Percentiles rank a stretch among this genome's conserved stretches.
These are phyloP conservation scores for Populus pruinosa DNA, from an alignment of 345 rosid genomes.

Conservation along the genomic window DNA sequence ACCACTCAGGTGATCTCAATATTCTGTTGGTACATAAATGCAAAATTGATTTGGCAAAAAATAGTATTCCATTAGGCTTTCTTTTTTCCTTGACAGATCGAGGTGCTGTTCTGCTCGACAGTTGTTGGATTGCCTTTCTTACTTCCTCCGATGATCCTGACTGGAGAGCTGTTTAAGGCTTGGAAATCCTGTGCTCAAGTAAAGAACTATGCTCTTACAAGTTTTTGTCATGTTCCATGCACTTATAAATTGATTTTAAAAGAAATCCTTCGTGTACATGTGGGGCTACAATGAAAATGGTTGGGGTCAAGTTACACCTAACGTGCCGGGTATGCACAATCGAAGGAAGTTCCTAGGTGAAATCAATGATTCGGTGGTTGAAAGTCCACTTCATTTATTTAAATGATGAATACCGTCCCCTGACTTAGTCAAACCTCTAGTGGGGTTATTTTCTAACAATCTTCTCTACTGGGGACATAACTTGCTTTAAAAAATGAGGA, in stretches of 20 bases:
- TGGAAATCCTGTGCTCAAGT: constrained; percentile 95
- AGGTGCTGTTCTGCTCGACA: constrained; percentile 92
- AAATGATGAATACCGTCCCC: neutral
- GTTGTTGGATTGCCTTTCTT: constrained; percentile 88
- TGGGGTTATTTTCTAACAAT: constrained; percentile 9
- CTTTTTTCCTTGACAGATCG: constrained; percentile 48
- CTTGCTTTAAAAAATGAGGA: neutral
- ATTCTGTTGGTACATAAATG: neutral
- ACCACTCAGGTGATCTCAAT: constrained; percentile 64
- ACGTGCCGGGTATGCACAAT: constrained; percentile 15
- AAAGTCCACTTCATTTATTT: constrained; percentile 7
- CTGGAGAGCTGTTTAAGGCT: constrained; percentile 91
- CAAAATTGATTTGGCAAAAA: neutral
- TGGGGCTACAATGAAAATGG: neutral
- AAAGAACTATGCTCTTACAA: constrained; percentile 4
- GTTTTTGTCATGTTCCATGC: neutral
- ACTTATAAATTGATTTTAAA: neutral
- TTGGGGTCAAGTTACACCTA: constrained; percentile 1
- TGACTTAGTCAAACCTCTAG: constrained; percentile 1
- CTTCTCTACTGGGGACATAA: neutral
- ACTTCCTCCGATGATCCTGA: constrained; percentile 88
- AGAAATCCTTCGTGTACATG: neutral
- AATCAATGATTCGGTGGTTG: constrained; percentile 15
- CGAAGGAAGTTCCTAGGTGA: neutral
- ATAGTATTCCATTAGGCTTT: neutral